A percentile compares a stretch with the other conserved stretches of the same genome.
Evolutionary conservation across 257 asterid species (phyloP).

Genomic region (Salvia miltiorrhiza): DNA sequence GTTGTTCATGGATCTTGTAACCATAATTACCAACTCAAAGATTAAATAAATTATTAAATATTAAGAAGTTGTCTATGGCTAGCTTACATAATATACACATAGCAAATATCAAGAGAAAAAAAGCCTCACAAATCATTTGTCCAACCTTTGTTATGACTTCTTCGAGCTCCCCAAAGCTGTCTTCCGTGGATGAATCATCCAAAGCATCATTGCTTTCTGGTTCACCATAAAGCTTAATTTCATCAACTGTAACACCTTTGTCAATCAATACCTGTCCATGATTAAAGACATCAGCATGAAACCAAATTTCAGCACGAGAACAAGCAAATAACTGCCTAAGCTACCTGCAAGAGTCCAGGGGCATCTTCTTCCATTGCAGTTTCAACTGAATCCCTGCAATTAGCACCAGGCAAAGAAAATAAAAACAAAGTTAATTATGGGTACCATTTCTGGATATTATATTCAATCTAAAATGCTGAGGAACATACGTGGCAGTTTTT

Average conservation of each 20-base stretch:
- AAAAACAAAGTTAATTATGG: slow-evolving; percentile 2
- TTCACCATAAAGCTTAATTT: slow-evolving; percentile 87
- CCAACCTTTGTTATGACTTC: slow-evolving; percentile 65
- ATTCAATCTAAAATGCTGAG: slow-evolving; percentile 5
- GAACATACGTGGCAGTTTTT: slow-evolving; percentile 75
- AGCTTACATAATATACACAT: background rate
- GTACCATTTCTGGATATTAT: background rate
- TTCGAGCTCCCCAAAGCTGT: slow-evolving; percentile 74
- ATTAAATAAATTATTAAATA: too few relatives aligned
- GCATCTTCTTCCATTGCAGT: slow-evolving; percentile 98
- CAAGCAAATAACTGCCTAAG: slow-evolving; percentile 12
- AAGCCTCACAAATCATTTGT: slow-evolving; percentile 13
- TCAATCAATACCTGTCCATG: slow-evolving; percentile 61
- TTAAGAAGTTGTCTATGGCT: too few relatives aligned
- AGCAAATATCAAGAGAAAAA: slow-evolving; percentile 19
- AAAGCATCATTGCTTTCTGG: slow-evolving; percentile 55
- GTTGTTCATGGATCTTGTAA: background rate
- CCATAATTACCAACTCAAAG: background rate
- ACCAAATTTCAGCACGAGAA: slow-evolving; percentile 17
- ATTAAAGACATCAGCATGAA: slow-evolving; percentile 23
- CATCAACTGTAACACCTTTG: slow-evolving; percentile 67
- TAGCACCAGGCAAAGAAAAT: slow-evolving; percentile 13
- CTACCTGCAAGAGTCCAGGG: slow-evolving; percentile 92
- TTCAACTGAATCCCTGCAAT: slow-evolving; percentile 78
- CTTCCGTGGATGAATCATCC: slow-evolving; percentile 59